Percentiles rank a stretch among this genome's conserved stretches.
These are phyloP conservation scores for Amylostereum areolatum DNA, from an alignment of 1,284 basidiomycete species.

Conservation along the genomic window DNA sequence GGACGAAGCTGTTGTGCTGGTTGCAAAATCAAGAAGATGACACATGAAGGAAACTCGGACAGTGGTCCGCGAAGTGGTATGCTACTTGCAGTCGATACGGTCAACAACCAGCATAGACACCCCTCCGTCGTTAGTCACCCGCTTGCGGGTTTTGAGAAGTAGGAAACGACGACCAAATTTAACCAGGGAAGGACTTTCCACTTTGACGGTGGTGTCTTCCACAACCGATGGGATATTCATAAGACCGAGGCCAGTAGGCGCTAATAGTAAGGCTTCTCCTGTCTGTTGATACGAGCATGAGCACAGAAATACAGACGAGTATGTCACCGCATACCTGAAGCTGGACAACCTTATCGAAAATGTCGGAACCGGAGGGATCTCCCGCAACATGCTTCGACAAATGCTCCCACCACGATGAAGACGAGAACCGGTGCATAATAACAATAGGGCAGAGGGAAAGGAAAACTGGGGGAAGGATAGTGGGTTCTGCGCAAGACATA, in stretches of 20 bases:
- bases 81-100: background rate
- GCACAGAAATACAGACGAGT: background rate
- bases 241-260: slow-evolving; percentile 50
- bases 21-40: no score
- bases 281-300: slow-evolving; percentile 33
- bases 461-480: slow-evolving; percentile 60
- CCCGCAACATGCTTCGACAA: slow-evolving; percentile 61
- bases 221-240: slow-evolving; percentile 3
- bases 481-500: slow-evolving; percentile 47
- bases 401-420: slow-evolving; percentile 68
- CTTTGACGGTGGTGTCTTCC: slow-evolving; percentile 2
- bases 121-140: slow-evolving; percentile 59
- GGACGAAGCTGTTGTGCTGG: no score
- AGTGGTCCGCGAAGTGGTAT: no score
- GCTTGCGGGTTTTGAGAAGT: slow-evolving; percentile 50
- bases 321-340: slow-evolving; percentile 41
- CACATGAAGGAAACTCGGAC: no score
- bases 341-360: slow-evolving; percentile 60
- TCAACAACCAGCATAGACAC: slow-evolving; percentile 48
- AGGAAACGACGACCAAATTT: slow-evolving; percentile 51
- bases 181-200: slow-evolving; percentile 10
- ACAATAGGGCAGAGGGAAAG: slow-evolving; percentile 62
- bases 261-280: slow-evolving; percentile 59
- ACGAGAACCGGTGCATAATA: slow-evolving; percentile 67
- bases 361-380: slow-evolving; percentile 47